Conservation (phyloP, 1,139 yeast genomes). For the Yamadazyma sp. region DNA sequence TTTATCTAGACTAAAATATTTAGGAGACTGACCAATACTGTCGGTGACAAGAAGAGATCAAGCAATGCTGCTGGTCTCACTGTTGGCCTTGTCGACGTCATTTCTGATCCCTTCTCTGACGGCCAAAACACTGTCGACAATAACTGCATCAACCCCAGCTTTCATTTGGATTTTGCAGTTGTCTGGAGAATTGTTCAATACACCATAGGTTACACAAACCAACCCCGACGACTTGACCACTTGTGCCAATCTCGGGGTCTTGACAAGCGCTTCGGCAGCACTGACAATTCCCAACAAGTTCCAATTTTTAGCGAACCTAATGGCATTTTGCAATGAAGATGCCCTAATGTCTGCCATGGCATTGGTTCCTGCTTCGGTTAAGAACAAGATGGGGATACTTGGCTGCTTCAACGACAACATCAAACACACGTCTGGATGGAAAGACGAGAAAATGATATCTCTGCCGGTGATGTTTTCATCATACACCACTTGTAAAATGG, state of each 20-base stretch:
- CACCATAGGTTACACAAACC: slow-evolving; percentile 93
- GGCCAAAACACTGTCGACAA: slow-evolving; percentile 92
- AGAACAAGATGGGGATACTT: slow-evolving; percentile 80
- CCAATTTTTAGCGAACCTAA: slow-evolving; percentile 90
- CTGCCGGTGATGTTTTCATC: slow-evolving; percentile 73
- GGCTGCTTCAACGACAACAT: slow-evolving; percentile 90
- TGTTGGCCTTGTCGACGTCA: slow-evolving; percentile 19
- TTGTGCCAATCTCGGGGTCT: slow-evolving; percentile 84
- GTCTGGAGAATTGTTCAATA: slow-evolving; percentile 79
- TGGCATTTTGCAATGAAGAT: slow-evolving; percentile 83
- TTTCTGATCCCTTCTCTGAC: slow-evolving; percentile 77
- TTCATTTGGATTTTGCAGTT: slow-evolving; percentile 84
- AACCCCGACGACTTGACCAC: slow-evolving; percentile 88
- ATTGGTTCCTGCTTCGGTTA: slow-evolving; percentile 85
- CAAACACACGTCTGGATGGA: slow-evolving; percentile 91
- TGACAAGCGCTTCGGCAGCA: slow-evolving; percentile 80
- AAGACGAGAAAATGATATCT: slow-evolving; percentile 87
- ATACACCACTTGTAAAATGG: slow-evolving; percentile 77
- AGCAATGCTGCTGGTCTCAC: slow-evolving; percentile 8
- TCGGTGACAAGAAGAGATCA: too few species aligned
- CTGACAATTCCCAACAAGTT: slow-evolving; percentile 89
- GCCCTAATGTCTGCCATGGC: slow-evolving; percentile 89
- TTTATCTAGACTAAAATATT: too few species aligned
- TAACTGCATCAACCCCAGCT: slow-evolving; percentile 97
- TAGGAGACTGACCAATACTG: too few species aligned